A percentile compares a stretch with the other conserved stretches of the same genome.
Evolutionary conservation across 2,329 filamentous ascomycete genomes (phyloP).

Genomic region (Diaporthe vexans): DNA sequence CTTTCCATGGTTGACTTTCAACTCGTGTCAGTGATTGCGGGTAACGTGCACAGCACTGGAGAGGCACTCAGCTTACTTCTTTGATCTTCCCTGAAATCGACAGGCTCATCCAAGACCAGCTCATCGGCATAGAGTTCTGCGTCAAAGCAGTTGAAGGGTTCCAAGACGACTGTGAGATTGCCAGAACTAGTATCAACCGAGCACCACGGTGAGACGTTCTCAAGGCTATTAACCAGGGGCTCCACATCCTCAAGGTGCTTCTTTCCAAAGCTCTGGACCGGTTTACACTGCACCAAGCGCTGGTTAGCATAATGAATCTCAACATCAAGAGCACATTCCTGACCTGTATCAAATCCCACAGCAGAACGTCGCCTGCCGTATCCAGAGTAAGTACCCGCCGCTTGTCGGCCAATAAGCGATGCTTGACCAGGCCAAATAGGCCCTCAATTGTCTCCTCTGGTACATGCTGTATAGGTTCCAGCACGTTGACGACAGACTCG

Average conservation of each 20-base stretch:
- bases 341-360: conserved; percentile 95
- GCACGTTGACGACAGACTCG: conserved; percentile 54
- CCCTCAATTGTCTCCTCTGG: conserved; percentile 91
- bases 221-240: conserved; percentile 85
- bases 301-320: conserved; percentile 41
- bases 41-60: background rate
- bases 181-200: conserved; percentile 94
- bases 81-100: conserved; percentile 92
- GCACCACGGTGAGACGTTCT: conserved; percentile 96
- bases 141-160: conserved; percentile 97
- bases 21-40: conserved; percentile 40
- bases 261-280: conserved; percentile 93
- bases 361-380: conserved; percentile 91
- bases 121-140: conserved; percentile 98
- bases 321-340: conserved; percentile 43
- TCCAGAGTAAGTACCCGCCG: conserved; percentile 91
- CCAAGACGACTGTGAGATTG: conserved; percentile 88
- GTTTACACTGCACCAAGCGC: conserved; percentile 75
- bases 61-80: conserved; percentile 73
- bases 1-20: conserved; percentile 90
- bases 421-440: conserved; percentile 94
- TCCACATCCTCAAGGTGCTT: conserved; percentile 93
- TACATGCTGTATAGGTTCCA: conserved; percentile 75
- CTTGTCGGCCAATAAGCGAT: conserved; percentile 91
- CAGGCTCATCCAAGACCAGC: conserved; percentile 77